Conservation (phyloP, 2,329 filamentous ascomycete species). For the Mycosphaerella sp. region DNA sequence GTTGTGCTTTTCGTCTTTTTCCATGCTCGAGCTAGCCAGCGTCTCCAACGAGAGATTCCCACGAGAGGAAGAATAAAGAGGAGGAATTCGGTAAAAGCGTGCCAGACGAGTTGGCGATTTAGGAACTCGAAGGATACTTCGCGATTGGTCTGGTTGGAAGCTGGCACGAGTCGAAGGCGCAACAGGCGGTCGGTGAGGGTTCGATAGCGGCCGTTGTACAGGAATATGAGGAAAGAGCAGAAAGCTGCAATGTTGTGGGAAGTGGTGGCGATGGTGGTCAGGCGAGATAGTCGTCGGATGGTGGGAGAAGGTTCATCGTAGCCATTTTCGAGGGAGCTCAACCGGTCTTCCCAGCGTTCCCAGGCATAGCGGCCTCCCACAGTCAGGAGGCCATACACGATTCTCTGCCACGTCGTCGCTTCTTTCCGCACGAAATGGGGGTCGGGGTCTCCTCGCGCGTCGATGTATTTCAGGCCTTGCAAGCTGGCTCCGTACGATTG, state of each 20-base stretch:
- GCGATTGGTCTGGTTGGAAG: constrained; percentile 74
- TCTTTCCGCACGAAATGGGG: constrained; percentile 45
- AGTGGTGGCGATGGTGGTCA: constrained; percentile 64
- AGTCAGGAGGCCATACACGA: constrained; percentile 73
- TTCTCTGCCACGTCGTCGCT: constrained; percentile 77
- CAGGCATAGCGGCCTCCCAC: constrained; percentile 85
- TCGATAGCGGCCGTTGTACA: constrained; percentile 83
- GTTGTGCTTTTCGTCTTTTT: constrained; percentile 64
- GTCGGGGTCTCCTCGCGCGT: constrained; percentile 53
- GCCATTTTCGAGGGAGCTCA: constrained; percentile 68
- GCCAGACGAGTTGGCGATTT: constrained; percentile 96
- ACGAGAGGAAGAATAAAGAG: constrained; percentile 95
- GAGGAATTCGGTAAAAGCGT: constrained; percentile 99
- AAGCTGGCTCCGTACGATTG: constrained; percentile 89
- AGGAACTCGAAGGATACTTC: constrained; percentile 97
- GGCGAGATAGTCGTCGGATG: constrained; percentile 54
- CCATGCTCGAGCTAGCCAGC: constrained; percentile 85
- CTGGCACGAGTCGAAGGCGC: constrained; percentile 75
- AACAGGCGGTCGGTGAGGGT: constrained; percentile 83
- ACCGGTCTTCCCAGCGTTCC: constrained; percentile 85
- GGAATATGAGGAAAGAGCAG: constrained; percentile 79
- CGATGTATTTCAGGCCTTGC: constrained; percentile 84
- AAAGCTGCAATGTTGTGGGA: constrained; percentile 77
- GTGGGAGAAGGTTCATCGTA: constrained; percentile 53
- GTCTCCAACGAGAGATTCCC: constrained; percentile 84